Conservation (phyloP, 1,284 basidiomycete genomes). For the Marasmius oreades region DNA sequence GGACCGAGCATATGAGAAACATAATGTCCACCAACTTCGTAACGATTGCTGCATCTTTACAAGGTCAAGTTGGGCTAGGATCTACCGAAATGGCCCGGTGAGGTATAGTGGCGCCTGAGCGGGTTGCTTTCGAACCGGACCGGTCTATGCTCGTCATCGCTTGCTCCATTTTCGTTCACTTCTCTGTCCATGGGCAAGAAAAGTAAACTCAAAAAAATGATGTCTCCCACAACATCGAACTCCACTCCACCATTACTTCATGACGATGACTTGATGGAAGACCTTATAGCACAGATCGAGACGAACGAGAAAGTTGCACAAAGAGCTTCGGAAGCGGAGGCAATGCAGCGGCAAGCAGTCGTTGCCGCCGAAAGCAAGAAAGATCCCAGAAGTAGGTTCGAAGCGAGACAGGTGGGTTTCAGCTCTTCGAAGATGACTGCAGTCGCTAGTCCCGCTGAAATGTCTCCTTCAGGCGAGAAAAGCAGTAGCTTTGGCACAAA, state of each 20-base stretch:
- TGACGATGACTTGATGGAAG: conserved; percentile 63
- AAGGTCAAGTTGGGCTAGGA: conserved; percentile 42
- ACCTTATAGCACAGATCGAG: conserved; percentile 72
- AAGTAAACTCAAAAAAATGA: conserved; percentile 50
- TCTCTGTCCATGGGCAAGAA: conserved; percentile 26
- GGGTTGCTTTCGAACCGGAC: conserved; percentile 19
- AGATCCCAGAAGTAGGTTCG: conserved; percentile 69
- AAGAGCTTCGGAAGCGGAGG: conserved; percentile 44
- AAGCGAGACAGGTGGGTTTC: conserved; percentile 69
- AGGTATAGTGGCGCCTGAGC: too few species aligned
- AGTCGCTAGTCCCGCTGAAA: conserved; percentile 8
- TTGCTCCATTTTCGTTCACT: background rate
- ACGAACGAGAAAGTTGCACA: conserved; percentile 49
- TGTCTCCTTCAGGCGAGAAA: conserved; percentile 62
- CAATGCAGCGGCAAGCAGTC: conserved; percentile 38
- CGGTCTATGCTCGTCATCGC: background rate
- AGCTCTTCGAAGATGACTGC: background rate
- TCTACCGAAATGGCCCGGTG: too few species aligned
- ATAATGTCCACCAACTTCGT: conserved; percentile 38
- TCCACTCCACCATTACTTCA: conserved; percentile 29
- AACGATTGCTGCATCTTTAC: conserved; percentile 40
- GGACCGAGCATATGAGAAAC: background rate
- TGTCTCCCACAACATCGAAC: conserved; percentile 25
- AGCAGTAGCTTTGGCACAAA: conserved; percentile 64
- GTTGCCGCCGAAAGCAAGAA: conserved; percentile 46